Base-by-base conservation (phyloP, 306 rosid genomes). In the Inga laurina region DNA sequence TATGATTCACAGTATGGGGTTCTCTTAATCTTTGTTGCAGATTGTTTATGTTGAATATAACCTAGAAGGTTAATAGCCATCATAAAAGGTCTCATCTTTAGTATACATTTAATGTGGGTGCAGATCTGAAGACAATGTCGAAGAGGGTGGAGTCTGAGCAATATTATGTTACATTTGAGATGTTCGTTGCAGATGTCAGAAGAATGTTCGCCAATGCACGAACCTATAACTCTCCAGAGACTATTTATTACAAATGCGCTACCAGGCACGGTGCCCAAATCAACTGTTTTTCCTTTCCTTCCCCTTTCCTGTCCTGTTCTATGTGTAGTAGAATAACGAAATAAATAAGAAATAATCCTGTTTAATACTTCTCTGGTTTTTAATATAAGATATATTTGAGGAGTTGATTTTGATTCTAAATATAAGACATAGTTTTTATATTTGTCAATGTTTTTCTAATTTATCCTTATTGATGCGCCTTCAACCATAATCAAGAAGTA, bases 111-210 rank as follows among this genome's bases (percentile, higher is more conserved):
- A 16, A 64, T 61, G 39, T 82, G 85, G 75, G 8, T 59, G 87
- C 88, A 96, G 99, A 96, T 91, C 81, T 94, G 88, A 96, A 89
- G 94, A 96, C 99, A 46, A 88, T 94, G 97, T 85, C 90, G 16
- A 96, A 92, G 84, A 90, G 99, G 90, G 99, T 96, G 80, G 99
- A 96, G 24, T 96, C 99, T 0, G 99, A 96, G 84, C 98, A 88
- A 80, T 94, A 96, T 84, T 96, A 94, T 35, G 93, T 92, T 7
- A 96, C 99, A 67, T 91, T 96, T 71, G 99, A 96, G 90, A 96
- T 96, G 99, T 96, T 96, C 78, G 87, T 89, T 37, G 99, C 96
- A 39, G 99, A 96, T 86, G 97, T 85, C 48, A 91, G 85, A 87
- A 94, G 99, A 87, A 96, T 96, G 98, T 94, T 94, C 75, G 72